Evolutionary conservation across 257 asterid genomes (phyloP), one percentile per base, ranked within the genome.

Genomic region (Solanum habrochaites): DNA sequence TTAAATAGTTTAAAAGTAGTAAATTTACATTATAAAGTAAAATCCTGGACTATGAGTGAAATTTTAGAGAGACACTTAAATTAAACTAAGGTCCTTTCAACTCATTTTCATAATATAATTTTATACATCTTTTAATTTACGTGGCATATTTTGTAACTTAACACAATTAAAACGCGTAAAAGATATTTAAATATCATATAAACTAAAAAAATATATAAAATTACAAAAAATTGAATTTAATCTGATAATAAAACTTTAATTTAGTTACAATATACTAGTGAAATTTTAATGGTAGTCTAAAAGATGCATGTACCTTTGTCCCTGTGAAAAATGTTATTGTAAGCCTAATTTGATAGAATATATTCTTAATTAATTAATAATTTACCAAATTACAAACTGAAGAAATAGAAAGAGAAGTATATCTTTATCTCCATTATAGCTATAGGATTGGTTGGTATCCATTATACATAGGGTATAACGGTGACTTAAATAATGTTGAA

Each of bases 81-180:
- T 1, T 35, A 35, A 35, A 35, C 1, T 35, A 35, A 35, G 39
- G 39, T 35, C 5, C 6, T 35, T 35, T 5, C 7, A 35, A 35
- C 39, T 35, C 7, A 35, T 1, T 35, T 35, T 35, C 4, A 4
- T 35, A 35, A 35, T 35, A 35, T 35, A 35, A 35, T 35, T 35
- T 35, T 35, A 35, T 35, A 35, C 5, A 35, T 1, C 39, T 35
- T 35, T 35, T 35, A 0, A 1, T 7, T 35, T 35, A 35, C 39
- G 39, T 35, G 39, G 1, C 39, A 35, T 35, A 35, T 5, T 5
- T 35, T 7, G 7, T 35, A 1, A 35, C 37, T 35, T 5, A 1
- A 35, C 3, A 1, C 6, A 35, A 1, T 35, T 35, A 5, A 35
- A 1, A 1, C 0, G 7, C 1, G 39, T 35, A 7, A 35, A 5